A percentile compares a stretch with the other conserved stretches of the same genome.
These are phyloP conservation scores for Panicum virgatum DNA, from an alignment of 202 grass and related monocot genomes.

Conservation along the genomic window DNA sequence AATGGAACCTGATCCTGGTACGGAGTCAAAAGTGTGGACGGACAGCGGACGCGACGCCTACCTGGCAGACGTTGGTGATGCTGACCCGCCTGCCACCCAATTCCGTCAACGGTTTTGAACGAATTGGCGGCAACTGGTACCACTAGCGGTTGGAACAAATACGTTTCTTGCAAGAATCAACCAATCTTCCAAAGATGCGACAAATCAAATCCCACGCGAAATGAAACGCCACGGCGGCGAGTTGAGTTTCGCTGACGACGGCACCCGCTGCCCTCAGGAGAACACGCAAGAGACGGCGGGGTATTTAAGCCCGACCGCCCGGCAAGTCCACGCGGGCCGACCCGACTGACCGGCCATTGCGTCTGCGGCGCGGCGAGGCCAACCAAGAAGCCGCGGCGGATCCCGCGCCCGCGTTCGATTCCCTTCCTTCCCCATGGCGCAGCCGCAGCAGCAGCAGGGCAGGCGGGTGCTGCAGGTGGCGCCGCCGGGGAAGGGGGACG, in stretches of 20 bases:
- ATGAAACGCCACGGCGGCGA: neutral
- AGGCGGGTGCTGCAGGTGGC: constrained; percentile 62
- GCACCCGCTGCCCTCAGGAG: neutral
- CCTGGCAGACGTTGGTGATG: neutral
- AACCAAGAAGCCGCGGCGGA: too few species aligned
- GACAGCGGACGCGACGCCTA: too few species aligned
- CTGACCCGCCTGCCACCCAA: neutral
- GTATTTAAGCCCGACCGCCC: neutral
- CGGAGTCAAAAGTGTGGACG: too few species aligned
- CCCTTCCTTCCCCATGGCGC: constrained; percentile 34
- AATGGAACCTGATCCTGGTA: too few species aligned
- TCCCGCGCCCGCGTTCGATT: neutral
- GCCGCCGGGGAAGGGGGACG: constrained; percentile 33
- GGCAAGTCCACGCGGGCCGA: neutral
- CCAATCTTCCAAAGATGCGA: neutral
- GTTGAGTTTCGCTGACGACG: constrained; percentile 1
- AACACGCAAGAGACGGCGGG: neutral
- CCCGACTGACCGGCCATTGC: neutral
- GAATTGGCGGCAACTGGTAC: neutral
- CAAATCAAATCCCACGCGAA: neutral
- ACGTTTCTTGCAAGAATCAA: neutral
- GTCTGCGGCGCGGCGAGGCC: too few species aligned
- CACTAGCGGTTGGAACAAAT: neutral
- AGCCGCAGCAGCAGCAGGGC: constrained; percentile 44
- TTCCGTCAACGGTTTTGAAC: neutral